A percentile compares a stretch with the other conserved stretches of the same genome.
Conservation (phyloP, 805 yeast genomes). For the Candida railenensis region DNA sequence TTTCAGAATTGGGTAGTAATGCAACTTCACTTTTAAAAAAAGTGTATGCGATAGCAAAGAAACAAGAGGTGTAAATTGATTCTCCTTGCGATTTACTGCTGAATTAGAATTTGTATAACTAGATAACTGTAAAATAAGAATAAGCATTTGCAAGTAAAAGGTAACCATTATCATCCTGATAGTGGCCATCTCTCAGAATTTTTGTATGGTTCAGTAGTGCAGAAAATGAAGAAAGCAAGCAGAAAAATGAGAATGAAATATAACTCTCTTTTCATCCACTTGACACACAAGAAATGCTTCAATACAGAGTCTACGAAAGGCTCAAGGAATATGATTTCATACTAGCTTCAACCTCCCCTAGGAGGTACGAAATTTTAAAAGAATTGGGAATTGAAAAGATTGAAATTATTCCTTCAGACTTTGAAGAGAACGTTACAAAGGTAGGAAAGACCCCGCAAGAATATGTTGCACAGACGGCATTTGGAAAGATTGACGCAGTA, state of each 20-base stretch:
- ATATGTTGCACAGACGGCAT: slow-evolving; percentile 73
- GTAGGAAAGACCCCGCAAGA: slow-evolving; percentile 37
- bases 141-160: background rate
- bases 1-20: background rate
- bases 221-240: no score
- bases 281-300: background rate
- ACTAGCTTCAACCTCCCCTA: slow-evolving; percentile 82
- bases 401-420: slow-evolving; percentile 58
- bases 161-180: background rate
- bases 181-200: no score
- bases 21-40: slow-evolving; percentile 1
- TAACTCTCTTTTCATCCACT: background rate
- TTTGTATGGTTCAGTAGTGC: background rate
- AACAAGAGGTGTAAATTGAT: background rate
- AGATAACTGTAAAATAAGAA: background rate
- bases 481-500: slow-evolving; percentile 65
- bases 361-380: slow-evolving; percentile 69
- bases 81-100: background rate
- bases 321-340: slow-evolving; percentile 38
- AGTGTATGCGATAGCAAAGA: slow-evolving; percentile 4
- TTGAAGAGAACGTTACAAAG: slow-evolving; percentile 76
- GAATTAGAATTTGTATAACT: background rate
- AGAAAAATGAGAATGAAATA: no score
- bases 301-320: slow-evolving; percentile 14
- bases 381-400: slow-evolving; percentile 47